A percentile compares a stretch with the other conserved stretches of the same genome.
phyloP scores from a whole-genome alignment of 176 grass and related monocot genomes.

The barley (Hordeum vulgare) region DNA sequence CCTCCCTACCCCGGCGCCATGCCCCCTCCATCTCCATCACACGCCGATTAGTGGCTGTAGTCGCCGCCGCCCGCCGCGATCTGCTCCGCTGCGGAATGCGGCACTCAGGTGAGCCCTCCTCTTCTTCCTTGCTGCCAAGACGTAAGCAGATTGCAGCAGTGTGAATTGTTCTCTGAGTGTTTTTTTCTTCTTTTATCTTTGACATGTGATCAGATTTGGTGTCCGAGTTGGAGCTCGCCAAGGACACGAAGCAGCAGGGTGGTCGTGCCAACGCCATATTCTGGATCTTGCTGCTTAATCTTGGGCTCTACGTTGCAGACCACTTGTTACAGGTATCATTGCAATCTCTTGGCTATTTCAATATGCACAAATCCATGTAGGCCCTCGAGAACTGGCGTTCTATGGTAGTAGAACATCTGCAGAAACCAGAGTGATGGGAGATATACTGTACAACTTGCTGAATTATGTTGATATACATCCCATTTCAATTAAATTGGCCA shows the following conservation, averaged over 20 bases:
- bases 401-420: not conserved
- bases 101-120: conserved; percentile 29
- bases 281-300: conserved; percentile 96
- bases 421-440: not conserved
- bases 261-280: conserved; percentile 68
- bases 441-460: not conserved
- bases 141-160: not conserved
- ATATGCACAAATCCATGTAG: not conserved
- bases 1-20: not conserved
- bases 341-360: not conserved
- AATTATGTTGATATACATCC: not conserved
- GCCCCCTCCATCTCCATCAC: not conserved
- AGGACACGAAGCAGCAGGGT: conserved; percentile 41
- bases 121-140: not conserved
- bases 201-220: conserved; percentile 48
- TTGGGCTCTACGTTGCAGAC: conserved; percentile 83
- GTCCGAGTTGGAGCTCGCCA: conserved; percentile 78
- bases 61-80: conserved; percentile 17
- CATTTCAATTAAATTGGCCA: not conserved
- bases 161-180: not conserved
- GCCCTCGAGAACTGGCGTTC: not conserved
- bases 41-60: not conserved
- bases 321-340: conserved; percentile 70
- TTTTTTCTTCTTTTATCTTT: not conserved
- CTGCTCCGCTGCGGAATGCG: conserved; percentile 32